A percentile compares a stretch with the other conserved stretches of the same genome.
Conservation (phyloP, 768 basidiomycete species). For the Termitomyces bulborhizus region DNA sequence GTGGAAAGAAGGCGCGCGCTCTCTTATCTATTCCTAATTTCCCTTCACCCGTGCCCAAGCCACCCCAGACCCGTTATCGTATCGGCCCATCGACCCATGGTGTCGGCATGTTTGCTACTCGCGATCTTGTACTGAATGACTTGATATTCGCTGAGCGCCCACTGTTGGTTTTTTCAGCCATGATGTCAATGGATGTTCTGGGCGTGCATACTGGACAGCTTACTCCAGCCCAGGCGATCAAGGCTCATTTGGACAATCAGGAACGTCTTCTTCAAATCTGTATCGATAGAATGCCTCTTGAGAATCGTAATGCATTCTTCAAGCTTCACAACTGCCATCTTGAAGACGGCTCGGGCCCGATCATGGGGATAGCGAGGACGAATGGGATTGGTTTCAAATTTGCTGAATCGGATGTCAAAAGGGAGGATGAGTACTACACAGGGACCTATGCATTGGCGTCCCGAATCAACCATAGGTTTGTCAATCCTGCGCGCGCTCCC, state of each 20-base stretch:
- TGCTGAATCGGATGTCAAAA: background rate
- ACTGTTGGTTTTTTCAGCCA: constrained; percentile 20
- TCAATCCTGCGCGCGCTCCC: background rate
- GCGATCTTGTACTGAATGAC: constrained; percentile 21
- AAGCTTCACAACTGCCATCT: background rate
- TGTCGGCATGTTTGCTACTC: constrained; percentile 25
- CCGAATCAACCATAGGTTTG: background rate
- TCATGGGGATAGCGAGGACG: background rate
- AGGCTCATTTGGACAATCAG: background rate
- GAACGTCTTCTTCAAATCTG: background rate
- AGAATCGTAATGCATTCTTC: background rate
- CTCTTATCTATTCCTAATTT: background rate
- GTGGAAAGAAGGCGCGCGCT: background rate
- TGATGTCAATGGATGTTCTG: background rate
- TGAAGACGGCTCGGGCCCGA: background rate
- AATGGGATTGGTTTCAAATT: background rate
- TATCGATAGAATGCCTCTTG: background rate
- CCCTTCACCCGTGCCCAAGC: background rate
- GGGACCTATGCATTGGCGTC: background rate
- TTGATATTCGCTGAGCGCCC: constrained; percentile 33
- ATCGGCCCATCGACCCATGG: constrained; percentile 12
- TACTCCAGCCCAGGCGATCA: background rate
- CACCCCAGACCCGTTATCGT: background rate
- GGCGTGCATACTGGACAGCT: background rate
- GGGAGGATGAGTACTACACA: background rate